Evolutionary conservation across 345 rosid genomes (phyloP).

Genomic region (Sisymbrium altissimum): DNA sequence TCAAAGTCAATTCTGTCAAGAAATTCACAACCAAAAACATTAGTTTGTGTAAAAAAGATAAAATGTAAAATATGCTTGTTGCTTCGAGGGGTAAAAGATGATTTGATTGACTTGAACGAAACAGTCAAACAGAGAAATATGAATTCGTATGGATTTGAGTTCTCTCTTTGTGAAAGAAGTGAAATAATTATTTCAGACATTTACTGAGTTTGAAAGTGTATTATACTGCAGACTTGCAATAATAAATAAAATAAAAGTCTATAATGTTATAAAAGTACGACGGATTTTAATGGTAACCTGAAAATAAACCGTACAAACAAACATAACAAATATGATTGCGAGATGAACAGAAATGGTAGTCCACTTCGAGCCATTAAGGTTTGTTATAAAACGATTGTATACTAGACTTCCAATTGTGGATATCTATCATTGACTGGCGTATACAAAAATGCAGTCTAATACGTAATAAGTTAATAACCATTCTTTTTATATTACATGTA

Average conservation of each 20-base stretch:
- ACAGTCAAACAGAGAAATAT: not conserved
- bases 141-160: not conserved
- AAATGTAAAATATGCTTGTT: not conserved
- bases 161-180: not conserved
- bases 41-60: not conserved
- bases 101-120: not conserved
- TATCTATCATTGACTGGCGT: not conserved
- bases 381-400: not conserved
- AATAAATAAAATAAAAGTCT: too few species aligned
- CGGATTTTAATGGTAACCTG: not conserved
- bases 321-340: not conserved
- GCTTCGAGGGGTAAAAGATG: not conserved
- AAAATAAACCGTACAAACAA: not conserved
- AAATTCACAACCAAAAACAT: not conserved
- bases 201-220: not conserved
- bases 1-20: not conserved
- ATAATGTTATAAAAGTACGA: not conserved
- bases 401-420: not conserved
- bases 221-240: not conserved
- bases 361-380: not conserved
- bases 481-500: not conserved
- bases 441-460: not conserved
- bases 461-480: too few species aligned
- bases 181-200: not conserved
- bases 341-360: not conserved